Percentiles rank a stretch among this genome's conserved stretches.
phyloP scores from a whole-genome alignment of 2,329 filamentous ascomycete genomes.

The Colletotrichum plurivorum region DNA sequence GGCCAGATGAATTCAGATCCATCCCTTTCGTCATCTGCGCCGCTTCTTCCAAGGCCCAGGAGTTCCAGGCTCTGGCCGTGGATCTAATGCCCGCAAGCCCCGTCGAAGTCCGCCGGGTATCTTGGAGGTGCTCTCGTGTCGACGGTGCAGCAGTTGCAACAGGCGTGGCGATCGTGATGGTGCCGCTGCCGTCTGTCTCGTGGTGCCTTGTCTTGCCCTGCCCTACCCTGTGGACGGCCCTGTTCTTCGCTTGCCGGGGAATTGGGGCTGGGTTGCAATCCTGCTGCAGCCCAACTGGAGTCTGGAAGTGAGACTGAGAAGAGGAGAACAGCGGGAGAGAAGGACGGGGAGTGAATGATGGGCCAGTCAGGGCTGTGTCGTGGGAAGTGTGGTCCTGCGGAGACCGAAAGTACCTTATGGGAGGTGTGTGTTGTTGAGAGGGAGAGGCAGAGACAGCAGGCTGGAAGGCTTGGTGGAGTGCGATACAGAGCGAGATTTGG shows the following conservation, averaged over 20 bases:
- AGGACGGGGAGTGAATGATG: conserved; percentile 12
- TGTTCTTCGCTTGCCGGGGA: conserved; percentile 31
- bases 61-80: conserved; percentile 37
- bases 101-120: conserved; percentile 24
- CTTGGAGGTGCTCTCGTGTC: conserved; percentile 12
- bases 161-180: neutral
- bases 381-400: conserved; percentile 30
- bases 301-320: neutral
- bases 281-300: conserved; percentile 13
- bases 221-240: conserved; percentile 26
- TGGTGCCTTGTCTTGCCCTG: conserved; percentile 24
- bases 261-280: conserved; percentile 10
- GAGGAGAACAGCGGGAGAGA: neutral
- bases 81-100: conserved; percentile 39
- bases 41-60: conserved; percentile 33
- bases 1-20: conserved; percentile 31
- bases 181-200: neutral
- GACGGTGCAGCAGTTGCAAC: neutral
- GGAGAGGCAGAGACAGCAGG: conserved; percentile 28
- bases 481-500: conserved; percentile 25
- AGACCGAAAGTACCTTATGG: no score
- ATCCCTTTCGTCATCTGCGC: conserved; percentile 35
- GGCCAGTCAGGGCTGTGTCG: conserved; percentile 34
- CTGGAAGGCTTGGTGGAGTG: neutral
- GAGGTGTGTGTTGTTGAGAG: no score